phyloP scores from a whole-genome alignment of 2,329 filamentous ascomycete genomes.

The Fusarium beomiforme region DNA sequence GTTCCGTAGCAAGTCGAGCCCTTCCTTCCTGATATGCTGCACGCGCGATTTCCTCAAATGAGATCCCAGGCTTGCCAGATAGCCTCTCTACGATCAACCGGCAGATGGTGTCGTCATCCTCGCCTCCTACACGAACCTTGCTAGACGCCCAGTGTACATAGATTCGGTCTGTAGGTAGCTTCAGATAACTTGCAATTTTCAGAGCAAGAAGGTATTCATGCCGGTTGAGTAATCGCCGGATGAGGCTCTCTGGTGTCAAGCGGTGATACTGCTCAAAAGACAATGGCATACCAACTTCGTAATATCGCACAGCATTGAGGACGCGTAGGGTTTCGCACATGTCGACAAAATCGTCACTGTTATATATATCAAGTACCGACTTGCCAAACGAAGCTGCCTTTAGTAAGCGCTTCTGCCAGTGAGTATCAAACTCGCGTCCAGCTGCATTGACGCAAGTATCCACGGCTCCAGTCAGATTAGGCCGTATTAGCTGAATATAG shows the following conservation, averaged over 20 bases:
- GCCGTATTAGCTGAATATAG: conserved; percentile 92
- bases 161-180: conserved; percentile 86
- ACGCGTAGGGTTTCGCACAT: conserved; percentile 96
- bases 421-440: conserved; percentile 86
- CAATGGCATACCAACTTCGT: conserved; percentile 87
- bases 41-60: conserved; percentile 92
- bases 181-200: conserved; percentile 86
- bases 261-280: conserved; percentile 95
- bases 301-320: conserved; percentile 90
- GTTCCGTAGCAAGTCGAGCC: conserved; percentile 84
- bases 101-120: conserved; percentile 90
- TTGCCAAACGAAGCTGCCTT: conserved; percentile 98
- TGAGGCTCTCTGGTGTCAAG: conserved; percentile 87
- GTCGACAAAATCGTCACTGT: conserved; percentile 97
- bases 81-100: conserved; percentile 86
- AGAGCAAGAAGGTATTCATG: conserved; percentile 92
- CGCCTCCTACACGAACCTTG: conserved; percentile 86
- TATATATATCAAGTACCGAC: conserved; percentile 95
- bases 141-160: conserved; percentile 97
- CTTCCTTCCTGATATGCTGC: conserved; percentile 95
- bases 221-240: conserved; percentile 85
- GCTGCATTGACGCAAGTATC: conserved; percentile 94
- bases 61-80: conserved; percentile 88
- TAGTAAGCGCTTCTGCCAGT: conserved; percentile 96
- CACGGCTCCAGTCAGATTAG: conserved; percentile 89